Percentiles rank a stretch among this genome's conserved stretches.
Conservation (phyloP, 805 yeast genomes). For the Kazachstania psychrophila region DNA sequence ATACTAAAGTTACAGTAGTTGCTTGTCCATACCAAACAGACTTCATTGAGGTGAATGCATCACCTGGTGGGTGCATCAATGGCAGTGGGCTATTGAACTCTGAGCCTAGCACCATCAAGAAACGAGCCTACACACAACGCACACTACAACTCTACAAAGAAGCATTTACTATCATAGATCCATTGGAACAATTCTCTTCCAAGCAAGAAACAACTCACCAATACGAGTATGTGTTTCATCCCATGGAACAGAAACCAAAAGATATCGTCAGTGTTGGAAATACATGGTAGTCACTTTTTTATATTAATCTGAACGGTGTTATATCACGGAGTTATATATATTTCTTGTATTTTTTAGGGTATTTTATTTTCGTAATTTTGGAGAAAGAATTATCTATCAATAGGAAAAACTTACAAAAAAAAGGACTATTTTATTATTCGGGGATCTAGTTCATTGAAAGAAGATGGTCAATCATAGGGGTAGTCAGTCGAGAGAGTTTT, state of each 20-base stretch:
- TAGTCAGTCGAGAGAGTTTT: too few species aligned
- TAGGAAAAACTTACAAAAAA: too few species aligned
- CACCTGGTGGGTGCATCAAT: constrained; percentile 95
- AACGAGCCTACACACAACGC: constrained; percentile 11
- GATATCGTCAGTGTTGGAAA: constrained; percentile 20
- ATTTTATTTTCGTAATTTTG: too few species aligned
- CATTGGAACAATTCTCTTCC: constrained; percentile 2
- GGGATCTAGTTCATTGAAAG: too few species aligned
- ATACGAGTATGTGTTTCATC: constrained; percentile 15
- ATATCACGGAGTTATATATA: too few species aligned
- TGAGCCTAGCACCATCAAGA: constrained; percentile 23
- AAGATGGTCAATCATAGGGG: too few species aligned
- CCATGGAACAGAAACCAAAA: constrained; percentile 11
- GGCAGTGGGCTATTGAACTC: constrained; percentile 86
- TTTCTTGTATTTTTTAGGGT: too few species aligned
- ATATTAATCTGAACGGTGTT: neutral
- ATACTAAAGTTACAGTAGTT: constrained; percentile 10
- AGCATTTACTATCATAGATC: constrained; percentile 10
- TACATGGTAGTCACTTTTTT: constrained; percentile 22
- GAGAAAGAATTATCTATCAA: too few species aligned
- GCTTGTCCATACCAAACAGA: constrained; percentile 65
- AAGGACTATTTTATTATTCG: too few species aligned
- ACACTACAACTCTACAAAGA: constrained; percentile 10
- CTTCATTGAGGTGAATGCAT: constrained; percentile 93
- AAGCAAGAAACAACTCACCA: neutral